These are phyloP conservation scores for Fusarium subtropicale DNA, from an alignment of 2,329 filamentous ascomycete genomes.

Conservation along the genomic window DNA sequence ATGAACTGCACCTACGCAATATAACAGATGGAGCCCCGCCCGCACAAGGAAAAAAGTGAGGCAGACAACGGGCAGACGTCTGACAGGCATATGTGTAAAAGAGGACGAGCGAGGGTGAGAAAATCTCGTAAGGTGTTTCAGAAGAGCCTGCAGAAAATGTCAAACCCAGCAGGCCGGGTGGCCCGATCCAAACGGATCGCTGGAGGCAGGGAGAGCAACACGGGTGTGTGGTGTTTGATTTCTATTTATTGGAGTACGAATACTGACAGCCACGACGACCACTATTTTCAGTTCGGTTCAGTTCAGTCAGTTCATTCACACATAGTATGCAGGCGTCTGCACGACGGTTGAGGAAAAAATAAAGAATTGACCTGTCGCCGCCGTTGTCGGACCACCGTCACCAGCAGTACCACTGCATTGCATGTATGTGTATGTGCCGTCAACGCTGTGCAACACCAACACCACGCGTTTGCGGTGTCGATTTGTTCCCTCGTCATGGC, in stretches of 20 bases:
- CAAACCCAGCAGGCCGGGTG: conserved; percentile 39
- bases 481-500: conserved; percentile 21
- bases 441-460: conserved; percentile 20
- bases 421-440: background rate
- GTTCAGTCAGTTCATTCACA: background rate
- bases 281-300: background rate
- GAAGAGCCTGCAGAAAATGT: conserved; percentile 22
- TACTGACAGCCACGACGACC: background rate
- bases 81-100: conserved; percentile 6
- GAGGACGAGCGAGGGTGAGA: conserved; percentile 12
- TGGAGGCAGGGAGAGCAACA: conserved; percentile 31
- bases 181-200: conserved; percentile 37
- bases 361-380: conserved; percentile 12
- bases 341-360: conserved; percentile 32
- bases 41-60: conserved; percentile 18
- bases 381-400: conserved; percentile 20
- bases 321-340: conserved; percentile 22
- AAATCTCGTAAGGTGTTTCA: conserved; percentile 36
- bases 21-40: conserved; percentile 37
- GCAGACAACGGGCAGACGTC: conserved; percentile 10
- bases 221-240: conserved; percentile 11
- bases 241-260: background rate
- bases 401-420: background rate
- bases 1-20: conserved; percentile 28
- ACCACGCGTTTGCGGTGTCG: conserved; percentile 5